These are phyloP conservation scores for Phytopythium mirpurense DNA, from an alignment of 352 stramenopile genomes.

Conservation along the genomic window DNA sequence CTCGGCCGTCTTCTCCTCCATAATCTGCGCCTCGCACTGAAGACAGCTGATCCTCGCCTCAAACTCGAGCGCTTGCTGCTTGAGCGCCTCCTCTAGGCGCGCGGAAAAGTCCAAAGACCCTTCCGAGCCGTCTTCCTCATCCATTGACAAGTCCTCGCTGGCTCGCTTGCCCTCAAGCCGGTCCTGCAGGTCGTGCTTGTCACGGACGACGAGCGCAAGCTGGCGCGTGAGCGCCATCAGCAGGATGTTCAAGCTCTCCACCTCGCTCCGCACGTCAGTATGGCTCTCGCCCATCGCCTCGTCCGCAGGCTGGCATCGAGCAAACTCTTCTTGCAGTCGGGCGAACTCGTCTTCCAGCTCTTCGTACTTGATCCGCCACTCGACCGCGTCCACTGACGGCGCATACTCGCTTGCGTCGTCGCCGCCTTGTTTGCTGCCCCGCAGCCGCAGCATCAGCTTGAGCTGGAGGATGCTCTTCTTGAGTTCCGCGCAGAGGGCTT, in stretches of 20 bases:
- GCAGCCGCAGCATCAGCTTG: conserved; percentile 50
- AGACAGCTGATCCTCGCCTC: conserved; percentile 39
- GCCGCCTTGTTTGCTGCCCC: conserved; percentile 8
- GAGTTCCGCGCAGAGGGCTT: conserved; percentile 44
- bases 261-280: conserved; percentile 20
- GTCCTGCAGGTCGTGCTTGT: conserved; percentile 74
- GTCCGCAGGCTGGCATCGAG: conserved; percentile 13
- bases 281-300: conserved; percentile 4
- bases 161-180: conserved; percentile 19
- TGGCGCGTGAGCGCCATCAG: conserved; percentile 57
- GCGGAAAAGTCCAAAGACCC: conserved; percentile 20
- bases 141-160: conserved; percentile 14
- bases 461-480: conserved; percentile 56
- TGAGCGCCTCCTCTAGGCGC: conserved; percentile 36
- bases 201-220: conserved; percentile 54
- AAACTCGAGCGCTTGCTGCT: conserved; percentile 35
- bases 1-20: conserved; percentile 41
- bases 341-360: conserved; percentile 59
- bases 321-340: conserved; percentile 44
- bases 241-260: conserved; percentile 69
- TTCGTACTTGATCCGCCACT: conserved; percentile 83
- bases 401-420: conserved; percentile 39
- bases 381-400: conserved; percentile 66
- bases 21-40: conserved; percentile 18
- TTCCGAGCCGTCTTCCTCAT: conserved; percentile 12